Evolutionary conservation across 371 early-diverging fungal species (phyloP).

Genomic region (Mortierella sp.): DNA sequence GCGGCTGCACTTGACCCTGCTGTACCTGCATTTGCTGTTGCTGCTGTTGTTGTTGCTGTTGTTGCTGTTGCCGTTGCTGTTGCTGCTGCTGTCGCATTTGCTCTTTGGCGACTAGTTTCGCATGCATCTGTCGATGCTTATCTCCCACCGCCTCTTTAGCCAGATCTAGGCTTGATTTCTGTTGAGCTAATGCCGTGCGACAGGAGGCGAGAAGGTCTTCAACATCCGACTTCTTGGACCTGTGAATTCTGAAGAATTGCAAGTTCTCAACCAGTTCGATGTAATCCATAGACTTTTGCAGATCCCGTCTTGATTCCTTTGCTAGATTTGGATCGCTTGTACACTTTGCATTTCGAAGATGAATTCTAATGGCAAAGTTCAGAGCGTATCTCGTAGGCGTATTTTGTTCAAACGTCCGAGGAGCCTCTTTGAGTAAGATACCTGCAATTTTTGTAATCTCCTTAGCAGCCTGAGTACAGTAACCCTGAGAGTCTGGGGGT

Average conservation of each 20-base stretch:
- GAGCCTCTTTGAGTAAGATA: conserved; percentile 44
- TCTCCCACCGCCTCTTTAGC: conserved; percentile 45
- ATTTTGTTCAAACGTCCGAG: conserved; percentile 40
- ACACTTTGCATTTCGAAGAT: conserved; percentile 53
- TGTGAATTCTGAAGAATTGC: conserved; percentile 53
- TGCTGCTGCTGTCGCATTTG: conserved; percentile 18
- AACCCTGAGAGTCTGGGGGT: conserved; percentile 52
- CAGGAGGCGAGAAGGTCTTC: conserved; percentile 46
- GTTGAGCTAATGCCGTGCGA: conserved; percentile 46
- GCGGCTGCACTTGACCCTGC: background rate
- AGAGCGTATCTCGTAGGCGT: conserved; percentile 43
- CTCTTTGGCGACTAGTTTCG: conserved; percentile 32
- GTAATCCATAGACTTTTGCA: conserved; percentile 54
- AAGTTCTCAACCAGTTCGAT: conserved; percentile 46
- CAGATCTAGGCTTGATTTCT: conserved; percentile 42
- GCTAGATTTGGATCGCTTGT: conserved; percentile 25
- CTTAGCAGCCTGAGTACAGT: conserved; percentile 55
- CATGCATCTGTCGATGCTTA: conserved; percentile 40
- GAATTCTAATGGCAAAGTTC: conserved; percentile 54
- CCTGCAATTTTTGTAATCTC: conserved; percentile 54
- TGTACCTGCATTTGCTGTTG: conserved; percentile 12
- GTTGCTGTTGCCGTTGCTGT: conserved; percentile 20
- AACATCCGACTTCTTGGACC: conserved; percentile 50
- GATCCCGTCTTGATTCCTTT: conserved; percentile 43
- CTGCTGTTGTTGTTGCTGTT: conserved; percentile 23